Base-by-base conservation (phyloP, 257 asterid species). In the Salvia hispanica region DNA sequence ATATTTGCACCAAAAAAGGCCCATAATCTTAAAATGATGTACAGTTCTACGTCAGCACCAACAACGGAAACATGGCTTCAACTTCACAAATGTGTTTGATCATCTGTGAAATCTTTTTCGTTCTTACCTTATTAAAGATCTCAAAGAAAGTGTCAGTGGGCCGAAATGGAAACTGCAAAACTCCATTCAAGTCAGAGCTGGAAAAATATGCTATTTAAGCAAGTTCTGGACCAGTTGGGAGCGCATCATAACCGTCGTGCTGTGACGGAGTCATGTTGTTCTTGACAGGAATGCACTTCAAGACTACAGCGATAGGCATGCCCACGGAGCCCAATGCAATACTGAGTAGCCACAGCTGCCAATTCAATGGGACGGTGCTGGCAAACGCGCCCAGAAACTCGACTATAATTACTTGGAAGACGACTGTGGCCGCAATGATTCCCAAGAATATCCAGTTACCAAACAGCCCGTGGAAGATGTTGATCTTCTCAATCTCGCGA, bases 321-420 rank as follows among this genome's bases (percentile, higher is more conserved):
- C 92, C 74, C 11, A 81, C 81, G 1, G 90, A 81, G 0, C 98
- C 96, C 12, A 94, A 72, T 11, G 46, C 16, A 59, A 94, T 58
- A 57, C 98, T 88, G 62, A 79, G 68, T 18, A 83, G 28, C 99
- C 99, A 94, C 54, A 94, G 81, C 74, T 83, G 83, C 96, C 96
- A 83, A 82, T 63, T 81, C 39, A 94, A 69, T 0, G 98, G 99
- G 5, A 88, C 86, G 0, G 98, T 94, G 86, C 96, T 86, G 3
- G 99, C 98, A 68, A 94, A 94, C 2, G 96, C 78, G 44, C 99
- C 99, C 40, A 94, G 78, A 76, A 94, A 91, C 67, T 94, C 93
- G 33, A 94, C 95, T 46, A 94, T 91, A 33, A 94, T 70, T n/a
- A 82, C 92, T 81, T 94, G 99, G 81, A 94, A 94, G 47, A 66